Evolutionary conservation across 192 early-diverging fungal genomes (phyloP).

Genomic region (Coemansia erecta): DNA sequence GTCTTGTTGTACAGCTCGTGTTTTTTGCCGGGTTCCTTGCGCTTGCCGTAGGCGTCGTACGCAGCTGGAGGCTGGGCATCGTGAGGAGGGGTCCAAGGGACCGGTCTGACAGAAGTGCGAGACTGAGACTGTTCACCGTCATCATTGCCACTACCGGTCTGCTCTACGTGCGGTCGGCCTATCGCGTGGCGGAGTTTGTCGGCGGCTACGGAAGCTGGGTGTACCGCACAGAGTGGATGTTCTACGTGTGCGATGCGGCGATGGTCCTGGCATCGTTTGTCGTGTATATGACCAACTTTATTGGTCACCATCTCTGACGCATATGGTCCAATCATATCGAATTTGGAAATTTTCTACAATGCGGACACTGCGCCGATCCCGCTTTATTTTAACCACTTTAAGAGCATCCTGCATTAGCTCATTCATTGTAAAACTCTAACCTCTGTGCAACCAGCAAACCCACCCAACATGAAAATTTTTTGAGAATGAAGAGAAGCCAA

Average conservation of each 20-base stretch:
- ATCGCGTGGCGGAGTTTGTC: constrained; percentile 32
- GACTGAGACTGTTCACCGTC: constrained; percentile 13
- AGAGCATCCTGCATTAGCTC: too few relatives aligned
- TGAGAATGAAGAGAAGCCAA: too few relatives aligned
- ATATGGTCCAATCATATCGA: not conserved
- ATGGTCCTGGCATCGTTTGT: constrained; percentile 27
- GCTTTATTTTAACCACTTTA: not conserved
- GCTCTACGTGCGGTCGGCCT: constrained; percentile 24
- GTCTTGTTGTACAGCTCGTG: constrained; percentile 20
- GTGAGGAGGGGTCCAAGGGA: constrained; percentile 4
- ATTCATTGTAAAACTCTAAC: too few relatives aligned
- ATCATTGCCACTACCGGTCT: constrained; percentile 22
- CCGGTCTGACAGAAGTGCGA: constrained; percentile 3
- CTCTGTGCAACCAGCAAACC: too few relatives aligned
- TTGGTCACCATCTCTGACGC: constrained; percentile 20
- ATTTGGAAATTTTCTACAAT: not conserved
- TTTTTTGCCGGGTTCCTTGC: constrained; percentile 22
- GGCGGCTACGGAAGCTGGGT: constrained; percentile 18
- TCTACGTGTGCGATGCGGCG: constrained; percentile 26
- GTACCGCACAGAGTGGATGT: constrained; percentile 27
- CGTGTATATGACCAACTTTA: constrained; percentile 33
- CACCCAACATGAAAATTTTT: too few relatives aligned
- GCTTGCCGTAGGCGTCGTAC: constrained; percentile 6
- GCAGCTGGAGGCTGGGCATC: not conserved
- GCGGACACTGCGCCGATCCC: too few relatives aligned